phyloP scores from a whole-genome alignment of 352 stramenopile species.

The Globisporangium radiosum region DNA sequence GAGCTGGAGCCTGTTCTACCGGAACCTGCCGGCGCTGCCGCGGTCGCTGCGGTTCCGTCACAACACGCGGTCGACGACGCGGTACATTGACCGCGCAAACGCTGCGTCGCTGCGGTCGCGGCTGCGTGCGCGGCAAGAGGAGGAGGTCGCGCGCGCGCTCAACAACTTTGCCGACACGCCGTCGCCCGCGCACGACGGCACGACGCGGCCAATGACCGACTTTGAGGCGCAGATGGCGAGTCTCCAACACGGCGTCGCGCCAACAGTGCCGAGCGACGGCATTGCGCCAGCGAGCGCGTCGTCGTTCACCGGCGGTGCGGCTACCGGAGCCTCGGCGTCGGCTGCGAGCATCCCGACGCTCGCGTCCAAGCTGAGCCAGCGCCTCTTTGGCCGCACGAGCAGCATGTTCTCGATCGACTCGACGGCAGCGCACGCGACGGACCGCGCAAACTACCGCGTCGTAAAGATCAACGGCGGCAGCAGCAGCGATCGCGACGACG shows the following conservation, averaged over 20 bases:
- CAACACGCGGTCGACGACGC: conserved; percentile 66
- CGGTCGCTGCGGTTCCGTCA: conserved; percentile 64
- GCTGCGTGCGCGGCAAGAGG: conserved; percentile 40
- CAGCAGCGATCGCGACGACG: background rate
- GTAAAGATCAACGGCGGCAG: conserved; percentile 64
- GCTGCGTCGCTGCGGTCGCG: conserved; percentile 47
- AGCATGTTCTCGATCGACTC: conserved; percentile 65
- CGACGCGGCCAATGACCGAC: conserved; percentile 27
- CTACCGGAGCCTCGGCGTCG: conserved; percentile 1
- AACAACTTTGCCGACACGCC: conserved; percentile 18
- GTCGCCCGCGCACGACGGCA: conserved; percentile 17
- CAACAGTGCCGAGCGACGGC: conserved; percentile 4
- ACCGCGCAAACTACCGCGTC: conserved; percentile 55
- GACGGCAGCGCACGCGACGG: conserved; percentile 6
- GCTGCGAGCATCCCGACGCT: conserved; percentile 11
- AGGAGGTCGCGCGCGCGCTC: conserved; percentile 34
- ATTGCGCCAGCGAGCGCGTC: conserved; percentile 7
- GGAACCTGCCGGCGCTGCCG: conserved; percentile 60
- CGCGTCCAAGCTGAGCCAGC: conserved; percentile 25
- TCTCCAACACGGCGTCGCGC: background rate
- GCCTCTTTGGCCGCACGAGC: conserved; percentile 32
- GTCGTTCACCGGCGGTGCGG: conserved; percentile 5
- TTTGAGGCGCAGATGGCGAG: conserved; percentile 47
- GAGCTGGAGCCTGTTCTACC: conserved; percentile 61
- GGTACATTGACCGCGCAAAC: conserved; percentile 74